phyloP scores from a whole-genome alignment of 805 yeast genomes.

The Zygotorulaspora danielsina region DNA sequence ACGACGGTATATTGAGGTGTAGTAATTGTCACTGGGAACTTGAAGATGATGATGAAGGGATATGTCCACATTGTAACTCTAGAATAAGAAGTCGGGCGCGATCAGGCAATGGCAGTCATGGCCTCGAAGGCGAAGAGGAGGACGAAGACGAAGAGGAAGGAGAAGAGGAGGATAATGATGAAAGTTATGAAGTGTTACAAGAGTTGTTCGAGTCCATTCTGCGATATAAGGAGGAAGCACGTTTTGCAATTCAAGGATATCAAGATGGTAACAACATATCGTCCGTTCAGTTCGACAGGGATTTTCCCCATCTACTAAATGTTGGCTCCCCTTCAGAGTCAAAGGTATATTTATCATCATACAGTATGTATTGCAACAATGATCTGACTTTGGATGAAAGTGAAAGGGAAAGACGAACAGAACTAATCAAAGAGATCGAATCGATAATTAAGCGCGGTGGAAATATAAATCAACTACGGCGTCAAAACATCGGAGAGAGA shows the following conservation, averaged over 20 bases:
- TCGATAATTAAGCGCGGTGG: not conserved
- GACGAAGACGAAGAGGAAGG: conserved; percentile 11
- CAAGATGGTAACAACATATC: not conserved
- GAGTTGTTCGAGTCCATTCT: conserved; percentile 1
- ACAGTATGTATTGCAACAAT: conserved; percentile 5
- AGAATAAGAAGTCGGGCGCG: conserved; percentile 37
- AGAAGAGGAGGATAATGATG: conserved; percentile 12
- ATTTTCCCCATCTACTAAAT: conserved; percentile 1
- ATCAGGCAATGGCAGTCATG: conserved; percentile 3
- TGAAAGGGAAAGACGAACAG: conserved; percentile 9
- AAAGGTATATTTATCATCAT: conserved; percentile 7
- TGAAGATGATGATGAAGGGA: conserved; percentile 44
- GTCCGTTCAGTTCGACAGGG: not conserved
- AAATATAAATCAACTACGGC: not conserved
- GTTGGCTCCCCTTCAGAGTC: not conserved
- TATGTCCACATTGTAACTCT: conserved; percentile 66
- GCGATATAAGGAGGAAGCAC: conserved; percentile 1
- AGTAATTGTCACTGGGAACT: conserved; percentile 79
- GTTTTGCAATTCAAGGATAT: not conserved
- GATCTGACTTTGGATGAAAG: conserved; percentile 14
- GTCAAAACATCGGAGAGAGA: not conserved
- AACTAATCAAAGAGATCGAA: conserved; percentile 9
- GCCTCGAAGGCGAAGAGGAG: conserved; percentile 7
- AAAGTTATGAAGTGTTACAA: conserved; percentile 1
- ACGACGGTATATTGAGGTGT: conserved; percentile 73